A percentile compares a stretch with the other conserved stretches of the same genome.
phyloP scores from a whole-genome alignment of 371 early-diverging fungal genomes.

The Mortierella sp. region DNA sequence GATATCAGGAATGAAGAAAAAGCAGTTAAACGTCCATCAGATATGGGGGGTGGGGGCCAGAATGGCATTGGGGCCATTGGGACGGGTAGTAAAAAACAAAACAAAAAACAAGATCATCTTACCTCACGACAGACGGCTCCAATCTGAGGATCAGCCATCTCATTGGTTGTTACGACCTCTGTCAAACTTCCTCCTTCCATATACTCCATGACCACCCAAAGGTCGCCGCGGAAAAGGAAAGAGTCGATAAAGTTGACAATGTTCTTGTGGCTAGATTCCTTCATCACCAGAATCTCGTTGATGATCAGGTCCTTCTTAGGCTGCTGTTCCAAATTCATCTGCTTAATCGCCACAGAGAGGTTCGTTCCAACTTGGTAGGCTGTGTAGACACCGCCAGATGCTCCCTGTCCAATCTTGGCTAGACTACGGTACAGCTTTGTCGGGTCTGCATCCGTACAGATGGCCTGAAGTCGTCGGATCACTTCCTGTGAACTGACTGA shows the following conservation, averaged over 20 bases:
- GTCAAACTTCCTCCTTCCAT: slow-evolving; percentile 97
- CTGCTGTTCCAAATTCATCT: slow-evolving; percentile 96
- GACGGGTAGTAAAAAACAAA: neutral
- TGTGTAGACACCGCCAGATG: slow-evolving; percentile 94
- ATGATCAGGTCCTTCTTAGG: slow-evolving; percentile 97
- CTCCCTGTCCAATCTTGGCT: slow-evolving; percentile 96
- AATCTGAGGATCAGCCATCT: slow-evolving; percentile 96
- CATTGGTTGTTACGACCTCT: slow-evolving; percentile 89
- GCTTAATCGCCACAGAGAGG: slow-evolving; percentile 90
- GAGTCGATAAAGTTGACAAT: slow-evolving; percentile 97
- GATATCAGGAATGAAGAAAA: slow-evolving; percentile 3
- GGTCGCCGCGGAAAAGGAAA: slow-evolving; percentile 87
- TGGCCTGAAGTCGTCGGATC: slow-evolving; percentile 83
- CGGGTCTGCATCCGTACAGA: slow-evolving; percentile 94
- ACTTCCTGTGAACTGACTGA: slow-evolving; percentile 70
- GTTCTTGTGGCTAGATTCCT: slow-evolving; percentile 89
- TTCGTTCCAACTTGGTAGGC: slow-evolving; percentile 79
- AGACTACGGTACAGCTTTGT: slow-evolving; percentile 78
- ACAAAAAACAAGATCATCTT: neutral
- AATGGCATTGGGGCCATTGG: no score
- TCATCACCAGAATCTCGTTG: slow-evolving; percentile 97
- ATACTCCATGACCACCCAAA: slow-evolving; percentile 97
- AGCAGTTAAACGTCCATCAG: neutral
- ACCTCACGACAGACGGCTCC: slow-evolving; percentile 91
- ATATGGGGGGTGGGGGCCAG: no score